These are phyloP conservation scores for Lecanosticta acicola DNA, from an alignment of 2,329 filamentous ascomycete species.

Conservation along the genomic window DNA sequence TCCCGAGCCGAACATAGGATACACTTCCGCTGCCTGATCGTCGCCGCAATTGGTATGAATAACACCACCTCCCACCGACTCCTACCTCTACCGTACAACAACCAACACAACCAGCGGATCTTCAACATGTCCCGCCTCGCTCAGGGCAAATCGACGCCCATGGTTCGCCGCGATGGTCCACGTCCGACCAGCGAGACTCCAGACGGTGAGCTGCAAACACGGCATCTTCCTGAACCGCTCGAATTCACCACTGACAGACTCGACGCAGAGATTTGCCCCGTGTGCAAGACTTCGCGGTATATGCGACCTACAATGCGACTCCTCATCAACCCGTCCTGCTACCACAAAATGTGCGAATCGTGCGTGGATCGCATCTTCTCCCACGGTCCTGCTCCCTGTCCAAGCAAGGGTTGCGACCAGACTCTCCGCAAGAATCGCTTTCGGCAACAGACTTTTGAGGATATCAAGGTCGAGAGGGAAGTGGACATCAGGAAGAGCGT, in stretches of 20 bases:
- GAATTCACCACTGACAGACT: conserved; percentile 19
- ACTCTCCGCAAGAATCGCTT: conserved; percentile 83
- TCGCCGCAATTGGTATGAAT: too few species aligned
- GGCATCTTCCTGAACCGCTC: background rate
- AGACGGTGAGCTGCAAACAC: conserved; percentile 29
- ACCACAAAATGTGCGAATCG: conserved; percentile 96
- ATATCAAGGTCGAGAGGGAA: conserved; percentile 82
- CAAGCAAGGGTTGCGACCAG: conserved; percentile 79
- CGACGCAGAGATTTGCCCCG: conserved; percentile 71
- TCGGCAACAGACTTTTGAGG: conserved; percentile 81
- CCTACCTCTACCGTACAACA: background rate
- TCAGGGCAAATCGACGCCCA: conserved; percentile 24
- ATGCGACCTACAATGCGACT: conserved; percentile 92
- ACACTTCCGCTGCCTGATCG: background rate
- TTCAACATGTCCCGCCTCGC: conserved; percentile 31
- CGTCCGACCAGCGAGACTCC: conserved; percentile 16
- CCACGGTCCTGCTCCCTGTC: conserved; percentile 84
- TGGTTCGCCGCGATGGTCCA: conserved; percentile 17
- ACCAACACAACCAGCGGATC: background rate
- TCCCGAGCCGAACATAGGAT: background rate
- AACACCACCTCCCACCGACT: background rate
- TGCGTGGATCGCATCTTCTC: conserved; percentile 94
- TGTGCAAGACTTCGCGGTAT: conserved; percentile 95
- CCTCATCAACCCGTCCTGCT: conserved; percentile 96
- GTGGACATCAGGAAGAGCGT: conserved; percentile 84